A percentile compares a stretch with the other conserved stretches of the same genome.
Evolutionary conservation across 805 yeast genomes (phyloP).

Genomic region (Spathaspora passalidarum): DNA sequence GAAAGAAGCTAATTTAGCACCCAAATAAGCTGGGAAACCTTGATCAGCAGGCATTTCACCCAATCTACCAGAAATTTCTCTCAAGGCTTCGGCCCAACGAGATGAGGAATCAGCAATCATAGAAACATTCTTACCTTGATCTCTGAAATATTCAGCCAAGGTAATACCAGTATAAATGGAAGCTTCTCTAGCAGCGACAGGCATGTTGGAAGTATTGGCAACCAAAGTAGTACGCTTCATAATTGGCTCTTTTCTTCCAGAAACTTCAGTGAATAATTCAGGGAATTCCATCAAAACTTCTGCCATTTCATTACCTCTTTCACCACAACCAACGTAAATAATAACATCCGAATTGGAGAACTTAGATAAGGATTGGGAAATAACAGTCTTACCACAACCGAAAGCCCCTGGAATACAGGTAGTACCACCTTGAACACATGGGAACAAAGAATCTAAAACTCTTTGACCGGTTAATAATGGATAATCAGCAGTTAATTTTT

Average conservation of each 20-base stretch:
- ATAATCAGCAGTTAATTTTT: slow-evolving; percentile 87
- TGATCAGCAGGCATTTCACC: slow-evolving; percentile 99
- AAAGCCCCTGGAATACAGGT: slow-evolving; percentile 99
- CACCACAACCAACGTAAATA: slow-evolving; percentile 94
- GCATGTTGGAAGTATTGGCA: slow-evolving; percentile 99
- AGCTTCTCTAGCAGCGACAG: slow-evolving; percentile 99
- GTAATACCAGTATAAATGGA: slow-evolving; percentile 99
- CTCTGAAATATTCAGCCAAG: slow-evolving; percentile 98
- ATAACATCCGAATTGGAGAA: slow-evolving; percentile 97
- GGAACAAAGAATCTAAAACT: slow-evolving; percentile 95
- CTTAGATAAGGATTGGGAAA: slow-evolving; percentile 95
- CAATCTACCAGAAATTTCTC: slow-evolving; percentile 99
- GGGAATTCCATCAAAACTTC: slow-evolving; percentile 99
- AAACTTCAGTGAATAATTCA: slow-evolving; percentile 84
- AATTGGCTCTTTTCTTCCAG: slow-evolving; percentile 95
- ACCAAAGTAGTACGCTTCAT: slow-evolving; percentile 99
- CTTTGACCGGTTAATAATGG: slow-evolving; percentile 98
- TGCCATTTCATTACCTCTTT: slow-evolving; percentile 99
- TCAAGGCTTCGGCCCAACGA: slow-evolving; percentile 99
- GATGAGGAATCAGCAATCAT: slow-evolving; percentile 99
- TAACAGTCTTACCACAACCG: slow-evolving; percentile 99
- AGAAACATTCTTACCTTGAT: slow-evolving; percentile 97
- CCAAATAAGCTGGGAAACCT: slow-evolving; percentile 99
- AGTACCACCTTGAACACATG: slow-evolving; percentile 99
- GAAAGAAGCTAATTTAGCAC: slow-evolving; percentile 98